These are phyloP conservation scores for Amaranthus palmeri DNA, from an alignment of 148 eudicot genomes.

Conservation along the genomic window DNA sequence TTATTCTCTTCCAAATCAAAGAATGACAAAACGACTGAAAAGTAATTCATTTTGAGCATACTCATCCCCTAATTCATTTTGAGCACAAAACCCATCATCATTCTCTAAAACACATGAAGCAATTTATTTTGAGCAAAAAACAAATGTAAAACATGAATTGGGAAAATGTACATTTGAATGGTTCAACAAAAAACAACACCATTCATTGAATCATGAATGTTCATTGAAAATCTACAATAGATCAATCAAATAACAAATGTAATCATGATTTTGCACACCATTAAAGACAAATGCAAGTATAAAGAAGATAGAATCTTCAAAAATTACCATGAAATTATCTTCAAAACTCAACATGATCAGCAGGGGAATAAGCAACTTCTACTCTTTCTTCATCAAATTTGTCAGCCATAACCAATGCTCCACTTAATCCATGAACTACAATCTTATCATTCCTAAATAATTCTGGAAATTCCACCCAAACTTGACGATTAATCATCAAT, in stretches of 20 bases:
- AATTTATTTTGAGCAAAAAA: too few relatives aligned
- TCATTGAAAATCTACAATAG: not conserved
- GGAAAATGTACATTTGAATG: too few relatives aligned
- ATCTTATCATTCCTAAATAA: constrained; percentile 36
- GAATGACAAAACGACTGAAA: too few relatives aligned
- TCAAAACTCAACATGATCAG: constrained; percentile 4
- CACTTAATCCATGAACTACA: constrained; percentile 50
- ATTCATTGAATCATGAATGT: not conserved
- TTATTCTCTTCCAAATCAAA: too few relatives aligned
- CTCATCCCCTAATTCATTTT: too few relatives aligned
- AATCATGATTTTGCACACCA: not conserved
- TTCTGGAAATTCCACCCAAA: constrained; percentile 40
- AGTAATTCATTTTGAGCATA: too few relatives aligned
- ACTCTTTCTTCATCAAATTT: not conserved
- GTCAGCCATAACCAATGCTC: constrained; percentile 23
- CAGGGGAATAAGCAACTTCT: constrained; percentile 6
- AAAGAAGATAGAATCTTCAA: not conserved
- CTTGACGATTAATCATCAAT: constrained; percentile 40
- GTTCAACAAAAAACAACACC: not conserved
- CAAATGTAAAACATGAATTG: too few relatives aligned
- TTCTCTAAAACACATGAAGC: too few relatives aligned
- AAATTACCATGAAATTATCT: not conserved
- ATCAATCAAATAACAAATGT: not conserved
- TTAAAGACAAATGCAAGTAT: not conserved
- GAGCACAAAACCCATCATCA: too few relatives aligned